Percentiles rank a stretch among this genome's conserved stretches.
Evolutionary conservation across 768 basidiomycete species (phyloP).

Genomic region (Trametes maxima): DNA sequence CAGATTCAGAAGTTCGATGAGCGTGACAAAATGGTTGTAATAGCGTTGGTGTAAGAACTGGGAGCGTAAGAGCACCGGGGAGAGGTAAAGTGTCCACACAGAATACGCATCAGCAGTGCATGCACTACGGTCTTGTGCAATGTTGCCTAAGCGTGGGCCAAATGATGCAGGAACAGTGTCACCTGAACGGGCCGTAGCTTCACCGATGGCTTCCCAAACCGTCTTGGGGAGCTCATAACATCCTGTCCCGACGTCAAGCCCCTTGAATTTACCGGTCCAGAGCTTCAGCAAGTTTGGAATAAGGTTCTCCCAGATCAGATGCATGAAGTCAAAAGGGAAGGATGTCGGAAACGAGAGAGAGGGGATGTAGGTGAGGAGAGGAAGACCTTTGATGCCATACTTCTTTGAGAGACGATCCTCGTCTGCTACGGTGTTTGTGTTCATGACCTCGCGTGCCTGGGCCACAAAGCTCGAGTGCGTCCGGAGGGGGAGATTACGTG

Average conservation of each 20-base stretch:
- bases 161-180: conserved; percentile 41
- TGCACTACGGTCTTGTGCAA: conserved; percentile 29
- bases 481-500: conserved; percentile 42
- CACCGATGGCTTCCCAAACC: conserved; percentile 44
- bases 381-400: conserved; percentile 28
- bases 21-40: conserved; percentile 43
- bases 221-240: background rate
- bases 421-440: conserved; percentile 4
- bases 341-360: conserved; percentile 42
- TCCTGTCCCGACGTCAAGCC: background rate
- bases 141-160: conserved; percentile 35
- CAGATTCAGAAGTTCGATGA: conserved; percentile 39
- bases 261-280: conserved; percentile 46
- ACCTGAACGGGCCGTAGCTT: conserved; percentile 30
- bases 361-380: conserved; percentile 35
- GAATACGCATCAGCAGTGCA: conserved; percentile 29
- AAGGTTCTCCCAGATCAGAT: conserved; percentile 49
- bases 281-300: conserved; percentile 42
- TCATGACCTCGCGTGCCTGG: conserved; percentile 30
- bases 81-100: conserved; percentile 43
- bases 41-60: conserved; percentile 36
- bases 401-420: conserved; percentile 20
- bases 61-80: conserved; percentile 38
- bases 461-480: conserved; percentile 46
- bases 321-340: conserved; percentile 54